Percentiles rank a stretch among this genome's conserved stretches.
These are phyloP conservation scores for Actinomortierella wolfii DNA, from an alignment of 371 early-diverging fungal species.

Conservation along the genomic window DNA sequence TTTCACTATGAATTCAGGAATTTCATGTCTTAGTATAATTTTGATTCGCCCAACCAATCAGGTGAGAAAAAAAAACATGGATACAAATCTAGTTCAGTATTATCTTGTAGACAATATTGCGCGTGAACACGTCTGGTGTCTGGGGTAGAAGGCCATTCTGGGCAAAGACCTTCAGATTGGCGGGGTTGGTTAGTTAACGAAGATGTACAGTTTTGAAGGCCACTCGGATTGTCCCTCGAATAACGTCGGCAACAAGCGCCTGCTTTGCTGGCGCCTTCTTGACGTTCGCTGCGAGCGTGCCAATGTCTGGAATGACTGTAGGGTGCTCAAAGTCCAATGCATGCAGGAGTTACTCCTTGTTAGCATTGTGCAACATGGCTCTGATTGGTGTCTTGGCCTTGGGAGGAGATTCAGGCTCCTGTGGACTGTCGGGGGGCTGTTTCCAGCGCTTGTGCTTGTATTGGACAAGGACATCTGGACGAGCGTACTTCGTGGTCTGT, in stretches of 20 bases:
- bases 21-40: no score
- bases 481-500: no score
- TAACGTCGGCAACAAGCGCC: not conserved
- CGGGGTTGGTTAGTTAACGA: no score
- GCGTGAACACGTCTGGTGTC: no score
- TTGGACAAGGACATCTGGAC: conserved; percentile 1
- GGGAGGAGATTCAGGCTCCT: not conserved
- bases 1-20: no score
- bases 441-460: conserved; percentile 14
- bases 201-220: conserved; percentile 7
- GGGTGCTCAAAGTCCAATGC: conserved; percentile 12
- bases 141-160: no score
- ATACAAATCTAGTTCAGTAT: no score
- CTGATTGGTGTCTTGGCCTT: conserved; percentile 5
- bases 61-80: no score
- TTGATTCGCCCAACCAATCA: no score
- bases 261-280: conserved; percentile 4
- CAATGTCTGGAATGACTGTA: conserved; percentile 11
- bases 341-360: conserved; percentile 7
- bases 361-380: conserved; percentile 4
- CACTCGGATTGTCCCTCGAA: conserved; percentile 6
- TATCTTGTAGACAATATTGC: no score
- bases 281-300: conserved; percentile 3
- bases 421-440: conserved; percentile 6
- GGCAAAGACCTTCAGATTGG: no score